Percentiles rank a stretch among this genome's conserved stretches.
phyloP scores from a whole-genome alignment of 352 stramenopile species.

The Pythium grandisporangium region DNA sequence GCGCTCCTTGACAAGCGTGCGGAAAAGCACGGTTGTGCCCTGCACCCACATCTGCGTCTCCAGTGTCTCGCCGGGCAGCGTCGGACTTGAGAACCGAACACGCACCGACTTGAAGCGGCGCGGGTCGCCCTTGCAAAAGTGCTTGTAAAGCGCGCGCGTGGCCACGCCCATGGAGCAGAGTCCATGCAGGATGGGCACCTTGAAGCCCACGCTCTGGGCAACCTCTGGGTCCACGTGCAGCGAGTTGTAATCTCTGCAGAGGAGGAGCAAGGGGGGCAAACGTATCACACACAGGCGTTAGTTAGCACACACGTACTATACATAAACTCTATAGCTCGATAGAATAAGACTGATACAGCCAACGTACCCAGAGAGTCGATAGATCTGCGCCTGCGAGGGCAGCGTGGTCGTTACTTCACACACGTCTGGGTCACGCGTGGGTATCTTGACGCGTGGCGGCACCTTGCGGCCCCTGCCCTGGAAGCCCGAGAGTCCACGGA shows the following conservation, averaged over 20 bases:
- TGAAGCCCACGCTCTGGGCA: slow-evolving; percentile 64
- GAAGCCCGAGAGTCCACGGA: slow-evolving; percentile 72
- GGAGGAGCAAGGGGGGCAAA: no score
- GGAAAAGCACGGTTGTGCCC: slow-evolving; percentile 53
- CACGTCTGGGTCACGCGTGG: slow-evolving; percentile 59
- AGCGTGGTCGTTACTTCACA: slow-evolving; percentile 55
- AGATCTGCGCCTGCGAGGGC: slow-evolving; percentile 80
- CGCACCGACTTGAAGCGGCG: slow-evolving; percentile 78
- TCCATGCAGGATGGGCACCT: slow-evolving; percentile 89
- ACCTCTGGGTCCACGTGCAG: slow-evolving; percentile 90
- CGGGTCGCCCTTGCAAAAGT: slow-evolving; percentile 63
- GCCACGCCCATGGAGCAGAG: slow-evolving; percentile 90
- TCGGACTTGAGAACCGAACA: slow-evolving; percentile 82
- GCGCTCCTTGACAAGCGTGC: slow-evolving; percentile 67
- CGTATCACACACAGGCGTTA: background rate
- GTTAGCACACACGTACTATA: background rate
- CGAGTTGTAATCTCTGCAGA: slow-evolving; percentile 87
- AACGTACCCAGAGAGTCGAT: slow-evolving; percentile 86
- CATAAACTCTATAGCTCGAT: no score
- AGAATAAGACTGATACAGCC: background rate
- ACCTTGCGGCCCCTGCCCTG: slow-evolving; percentile 54
- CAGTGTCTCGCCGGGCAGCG: slow-evolving; percentile 81
- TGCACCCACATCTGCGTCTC: slow-evolving; percentile 78
- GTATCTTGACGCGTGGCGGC: slow-evolving; percentile 63
- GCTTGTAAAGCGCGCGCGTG: slow-evolving; percentile 67